These are phyloP conservation scores for Spiraea crenata DNA, from an alignment of 331 rosid species.

Conservation along the genomic window DNA sequence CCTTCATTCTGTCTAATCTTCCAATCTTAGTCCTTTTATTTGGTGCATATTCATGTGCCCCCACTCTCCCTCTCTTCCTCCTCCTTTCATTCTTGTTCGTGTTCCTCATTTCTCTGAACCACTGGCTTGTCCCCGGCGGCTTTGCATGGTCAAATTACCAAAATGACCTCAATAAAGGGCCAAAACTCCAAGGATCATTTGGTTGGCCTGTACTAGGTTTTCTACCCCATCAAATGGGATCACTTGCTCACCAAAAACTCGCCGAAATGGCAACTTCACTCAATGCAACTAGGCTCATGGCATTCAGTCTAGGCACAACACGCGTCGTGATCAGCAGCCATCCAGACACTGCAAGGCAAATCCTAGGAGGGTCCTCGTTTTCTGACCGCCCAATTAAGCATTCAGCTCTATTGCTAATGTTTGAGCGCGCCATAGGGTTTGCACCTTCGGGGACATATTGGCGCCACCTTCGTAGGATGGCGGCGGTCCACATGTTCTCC, in stretches of 20 bases:
- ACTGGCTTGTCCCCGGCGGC: constrained; percentile 71
- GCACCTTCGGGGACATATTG: constrained; percentile 76
- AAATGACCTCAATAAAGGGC: neutral
- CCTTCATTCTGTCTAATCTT: constrained; percentile 24
- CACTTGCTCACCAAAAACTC: constrained; percentile 62
- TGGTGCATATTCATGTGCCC: constrained; percentile 16
- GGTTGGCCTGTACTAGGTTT: constrained; percentile 81
- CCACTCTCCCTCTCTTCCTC: constrained; percentile 28
- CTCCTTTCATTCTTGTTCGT: constrained; percentile 26
- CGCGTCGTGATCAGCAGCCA: constrained; percentile 74
- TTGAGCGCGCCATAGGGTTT: constrained; percentile 91
- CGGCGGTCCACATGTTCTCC: constrained; percentile 69
- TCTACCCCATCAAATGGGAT: constrained; percentile 59
- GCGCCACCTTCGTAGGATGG: constrained; percentile 66
- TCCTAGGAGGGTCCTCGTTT: constrained; percentile 56
- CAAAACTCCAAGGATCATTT: constrained; percentile 43
- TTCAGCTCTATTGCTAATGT: constrained; percentile 75
- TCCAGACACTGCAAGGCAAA: constrained; percentile 84
- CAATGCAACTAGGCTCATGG: constrained; percentile 66
- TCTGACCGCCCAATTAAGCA: constrained; percentile 78
- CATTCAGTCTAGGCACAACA: constrained; percentile 60
- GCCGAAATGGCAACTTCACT: constrained; percentile 48
- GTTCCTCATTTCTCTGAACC: constrained; percentile 34
- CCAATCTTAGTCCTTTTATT: constrained; percentile 25
- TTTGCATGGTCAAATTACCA: constrained; percentile 69